phyloP scores from a whole-genome alignment of 108 stramenopile genomes.

The Skeletonema potamos region DNA sequence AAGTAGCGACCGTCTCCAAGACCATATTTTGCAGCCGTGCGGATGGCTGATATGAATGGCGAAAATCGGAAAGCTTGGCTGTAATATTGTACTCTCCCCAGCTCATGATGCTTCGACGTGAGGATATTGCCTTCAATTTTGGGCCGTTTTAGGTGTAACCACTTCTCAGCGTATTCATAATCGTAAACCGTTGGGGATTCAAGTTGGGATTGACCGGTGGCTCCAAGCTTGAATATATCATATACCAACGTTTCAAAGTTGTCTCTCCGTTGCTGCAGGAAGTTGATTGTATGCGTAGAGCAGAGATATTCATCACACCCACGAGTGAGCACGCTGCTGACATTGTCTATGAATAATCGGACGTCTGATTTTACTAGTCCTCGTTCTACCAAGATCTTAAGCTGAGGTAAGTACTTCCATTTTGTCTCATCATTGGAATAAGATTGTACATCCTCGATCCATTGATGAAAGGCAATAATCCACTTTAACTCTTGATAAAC shows the following conservation, averaged over 20 bases:
- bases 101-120: slow-evolving; percentile 11
- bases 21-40: slow-evolving; percentile 15
- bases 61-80: slow-evolving; percentile 17
- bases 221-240: slow-evolving; percentile 26
- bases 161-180: slow-evolving; percentile 17
- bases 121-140: slow-evolving; percentile 30
- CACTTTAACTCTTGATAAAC: slow-evolving; percentile 31
- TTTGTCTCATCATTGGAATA: slow-evolving; percentile 15
- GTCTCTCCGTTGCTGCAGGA: slow-evolving; percentile 23
- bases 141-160: slow-evolving; percentile 19
- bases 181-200: slow-evolving; percentile 1
- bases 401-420: slow-evolving; percentile 32
- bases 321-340: slow-evolving; percentile 29
- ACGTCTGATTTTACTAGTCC: slow-evolving; percentile 2
- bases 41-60: slow-evolving; percentile 26
- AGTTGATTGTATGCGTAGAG: slow-evolving; percentile 23
- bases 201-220: background rate
- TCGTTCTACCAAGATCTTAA: slow-evolving; percentile 3
- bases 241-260: slow-evolving; percentile 31
- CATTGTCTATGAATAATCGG: slow-evolving; percentile 23
- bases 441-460: slow-evolving; percentile 31
- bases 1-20: slow-evolving; percentile 11
- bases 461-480: slow-evolving; percentile 32
- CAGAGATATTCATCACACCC: slow-evolving; percentile 35
- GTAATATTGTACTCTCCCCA: slow-evolving; percentile 19